Evolutionary conservation across 176 grass and related monocot species (phyloP).

Genomic region (Cymbopogon citratus): DNA sequence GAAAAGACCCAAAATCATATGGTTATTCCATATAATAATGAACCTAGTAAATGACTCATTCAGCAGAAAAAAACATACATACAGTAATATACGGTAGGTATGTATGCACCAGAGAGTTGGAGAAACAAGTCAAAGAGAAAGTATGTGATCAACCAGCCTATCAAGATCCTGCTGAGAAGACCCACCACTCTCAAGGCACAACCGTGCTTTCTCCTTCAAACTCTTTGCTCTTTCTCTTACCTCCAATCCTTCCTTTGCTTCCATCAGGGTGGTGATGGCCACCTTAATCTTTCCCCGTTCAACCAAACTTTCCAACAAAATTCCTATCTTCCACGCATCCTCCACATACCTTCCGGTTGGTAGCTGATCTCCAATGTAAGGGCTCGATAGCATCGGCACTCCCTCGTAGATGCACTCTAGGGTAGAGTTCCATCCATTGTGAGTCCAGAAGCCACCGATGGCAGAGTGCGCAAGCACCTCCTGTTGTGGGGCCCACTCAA

Average conservation of each 20-base stretch:
- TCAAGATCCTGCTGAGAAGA: background rate
- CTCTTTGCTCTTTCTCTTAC: background rate
- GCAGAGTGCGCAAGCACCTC: constrained; percentile 27
- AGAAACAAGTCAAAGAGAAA: background rate
- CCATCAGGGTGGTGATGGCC: constrained; percentile 13
- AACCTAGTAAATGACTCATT: background rate
- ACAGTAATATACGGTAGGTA: background rate
- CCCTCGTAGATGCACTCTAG: constrained; percentile 29
- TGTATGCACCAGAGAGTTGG: background rate
- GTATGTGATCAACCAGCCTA: constrained; percentile 10
- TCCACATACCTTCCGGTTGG: background rate
- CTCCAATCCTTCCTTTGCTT: background rate
- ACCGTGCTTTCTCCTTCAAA: background rate
- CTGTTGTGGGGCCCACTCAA: constrained; percentile 32
- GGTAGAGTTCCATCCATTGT: constrained; percentile 42
- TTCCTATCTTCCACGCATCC: constrained; percentile 3
- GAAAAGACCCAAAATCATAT: background rate
- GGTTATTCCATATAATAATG: too few relatives aligned
- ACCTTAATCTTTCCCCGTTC: background rate
- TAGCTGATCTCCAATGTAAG: constrained; percentile 2
- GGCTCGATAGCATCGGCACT: constrained; percentile 27
- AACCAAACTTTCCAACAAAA: background rate
- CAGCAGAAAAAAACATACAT: background rate
- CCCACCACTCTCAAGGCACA: background rate
- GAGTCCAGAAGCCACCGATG: constrained; percentile 25